Evolutionary conservation across 179 eudicot species (phyloP).

Genomic region (Beta lomatogona): DNA sequence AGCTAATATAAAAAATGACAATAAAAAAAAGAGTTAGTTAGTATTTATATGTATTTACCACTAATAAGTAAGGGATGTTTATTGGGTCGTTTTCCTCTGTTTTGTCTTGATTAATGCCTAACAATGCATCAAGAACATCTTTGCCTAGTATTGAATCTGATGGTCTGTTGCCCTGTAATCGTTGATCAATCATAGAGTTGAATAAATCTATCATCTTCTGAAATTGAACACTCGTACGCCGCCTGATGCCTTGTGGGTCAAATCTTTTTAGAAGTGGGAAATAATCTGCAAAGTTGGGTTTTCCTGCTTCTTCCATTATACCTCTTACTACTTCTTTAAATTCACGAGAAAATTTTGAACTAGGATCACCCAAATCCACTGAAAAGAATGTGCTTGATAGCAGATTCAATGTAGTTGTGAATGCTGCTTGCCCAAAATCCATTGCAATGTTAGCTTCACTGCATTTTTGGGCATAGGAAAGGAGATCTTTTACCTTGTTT

Average conservation of each 20-base stretch:
- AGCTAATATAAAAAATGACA: no score
- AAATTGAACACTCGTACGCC: conserved; percentile 36
- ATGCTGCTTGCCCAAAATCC: conserved; percentile 35
- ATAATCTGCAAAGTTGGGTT: conserved; percentile 59
- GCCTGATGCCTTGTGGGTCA: conserved; percentile 58
- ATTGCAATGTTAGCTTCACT: conserved; percentile 25
- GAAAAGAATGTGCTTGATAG: conserved; percentile 44
- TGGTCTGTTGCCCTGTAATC: conserved; percentile 29
- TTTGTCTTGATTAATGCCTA: conserved; percentile 32
- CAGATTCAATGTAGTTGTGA: conserved; percentile 34
- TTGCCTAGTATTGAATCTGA: neutral
- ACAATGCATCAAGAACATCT: conserved; percentile 54
- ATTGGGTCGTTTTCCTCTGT: conserved; percentile 35
- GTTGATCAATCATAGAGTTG: conserved; percentile 40
- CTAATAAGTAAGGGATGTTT: conserved; percentile 31
- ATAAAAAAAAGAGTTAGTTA: neutral
- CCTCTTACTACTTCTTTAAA: conserved; percentile 40
- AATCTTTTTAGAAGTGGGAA: conserved; percentile 51
- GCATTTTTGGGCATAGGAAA: conserved; percentile 27
- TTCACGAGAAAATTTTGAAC: conserved; percentile 38
- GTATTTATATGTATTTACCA: conserved; percentile 29
- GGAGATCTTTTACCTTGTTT: conserved; percentile 33
- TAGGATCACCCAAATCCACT: conserved; percentile 45
- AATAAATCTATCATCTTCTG: conserved; percentile 44
- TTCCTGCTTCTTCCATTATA: conserved; percentile 50